These are phyloP conservation scores for Fraxinus nigra DNA, from an alignment of 305 asterid genomes.

Conservation along the genomic window DNA sequence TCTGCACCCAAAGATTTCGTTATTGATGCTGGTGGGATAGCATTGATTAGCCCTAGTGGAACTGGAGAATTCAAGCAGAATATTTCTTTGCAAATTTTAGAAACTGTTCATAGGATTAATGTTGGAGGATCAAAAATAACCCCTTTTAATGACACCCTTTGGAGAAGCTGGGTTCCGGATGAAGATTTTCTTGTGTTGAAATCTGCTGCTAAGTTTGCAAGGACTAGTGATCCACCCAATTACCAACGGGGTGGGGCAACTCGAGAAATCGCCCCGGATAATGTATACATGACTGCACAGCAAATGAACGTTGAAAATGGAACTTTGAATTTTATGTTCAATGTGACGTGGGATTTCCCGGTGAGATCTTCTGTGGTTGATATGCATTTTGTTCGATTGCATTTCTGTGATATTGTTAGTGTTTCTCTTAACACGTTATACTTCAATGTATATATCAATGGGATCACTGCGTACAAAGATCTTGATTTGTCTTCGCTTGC, in stretches of 20 bases:
- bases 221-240: constrained; percentile 12
- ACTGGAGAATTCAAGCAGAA: constrained; percentile 33
- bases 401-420: constrained; percentile 20
- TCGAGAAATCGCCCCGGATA: not conserved
- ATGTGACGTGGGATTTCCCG: constrained; percentile 13
- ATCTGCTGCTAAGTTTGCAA: constrained; percentile 43
- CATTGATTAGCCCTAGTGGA: constrained; percentile 18
- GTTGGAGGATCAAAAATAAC: constrained; percentile 47
- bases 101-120: constrained; percentile 46
- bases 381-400: constrained; percentile 9
- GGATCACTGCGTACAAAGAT: constrained; percentile 13
- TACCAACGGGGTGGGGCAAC: not conserved
- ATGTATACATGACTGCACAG: constrained; percentile 16
- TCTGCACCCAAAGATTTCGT: constrained; percentile 41
- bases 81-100: constrained; percentile 33
- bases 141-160: constrained; percentile 46
- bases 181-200: constrained; percentile 40
- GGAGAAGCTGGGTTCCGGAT: constrained; percentile 52
- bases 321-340: not conserved
- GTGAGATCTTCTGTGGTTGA: not conserved
- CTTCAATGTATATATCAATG: constrained; percentile 20
- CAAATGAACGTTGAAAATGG: constrained; percentile 14
- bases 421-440: constrained; percentile 4
- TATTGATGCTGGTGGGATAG: not conserved
- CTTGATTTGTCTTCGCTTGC: constrained; percentile 7